A percentile compares a stretch with the other conserved stretches of the same genome.
phyloP scores from a whole-genome alignment of 139 green algal genomes.

The Zygnema circumcarinatum region DNA sequence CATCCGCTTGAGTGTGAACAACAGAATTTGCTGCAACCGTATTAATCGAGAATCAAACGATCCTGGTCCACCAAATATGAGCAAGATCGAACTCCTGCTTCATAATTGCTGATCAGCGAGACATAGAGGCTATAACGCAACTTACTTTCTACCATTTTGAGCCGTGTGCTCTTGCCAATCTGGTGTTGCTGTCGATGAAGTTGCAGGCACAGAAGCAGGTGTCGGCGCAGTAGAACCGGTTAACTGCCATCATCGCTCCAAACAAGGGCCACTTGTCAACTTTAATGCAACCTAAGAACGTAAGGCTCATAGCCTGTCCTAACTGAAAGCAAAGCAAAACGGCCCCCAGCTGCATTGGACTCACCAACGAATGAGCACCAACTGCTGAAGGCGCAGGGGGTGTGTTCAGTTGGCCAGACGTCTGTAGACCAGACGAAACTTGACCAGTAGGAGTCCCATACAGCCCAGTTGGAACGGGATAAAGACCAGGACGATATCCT shows the following conservation, averaged over 20 bases:
- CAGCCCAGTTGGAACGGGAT: not conserved
- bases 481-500: not conserved
- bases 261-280: not conserved
- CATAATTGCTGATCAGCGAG: no score
- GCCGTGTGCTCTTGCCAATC: conserved; percentile 89
- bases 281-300: conserved; percentile 6
- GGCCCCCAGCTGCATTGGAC: not conserved
- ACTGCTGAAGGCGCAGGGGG: not conserved
- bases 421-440: not conserved
- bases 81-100: no score
- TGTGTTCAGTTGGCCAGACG: not conserved
- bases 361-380: not conserved
- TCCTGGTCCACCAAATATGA: no score
- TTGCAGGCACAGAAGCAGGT: conserved; percentile 2
- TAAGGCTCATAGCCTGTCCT: not conserved
- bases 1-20: no score
- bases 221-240: not conserved
- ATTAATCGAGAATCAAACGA: no score
- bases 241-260: not conserved
- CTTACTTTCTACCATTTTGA: conserved; percentile 79
- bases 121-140: no score
- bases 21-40: no score
- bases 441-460: not conserved
- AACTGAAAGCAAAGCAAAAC: not conserved
- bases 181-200: not conserved